Conservation (phyloP, 306 rosid species). For the Vachellia collinsii region DNA sequence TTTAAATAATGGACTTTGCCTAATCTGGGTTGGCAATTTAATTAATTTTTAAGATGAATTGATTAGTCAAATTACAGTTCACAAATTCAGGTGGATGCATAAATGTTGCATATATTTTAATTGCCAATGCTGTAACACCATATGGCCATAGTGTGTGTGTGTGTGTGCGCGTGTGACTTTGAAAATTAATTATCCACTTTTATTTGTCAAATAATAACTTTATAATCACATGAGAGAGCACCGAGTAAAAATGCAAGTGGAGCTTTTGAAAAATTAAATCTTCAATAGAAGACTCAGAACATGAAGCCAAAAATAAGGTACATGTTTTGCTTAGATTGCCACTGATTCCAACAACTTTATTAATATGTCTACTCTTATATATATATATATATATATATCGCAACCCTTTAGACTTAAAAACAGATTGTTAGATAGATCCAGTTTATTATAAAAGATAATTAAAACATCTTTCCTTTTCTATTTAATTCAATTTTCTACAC, state of each 20-base stretch:
- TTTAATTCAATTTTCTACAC: neutral
- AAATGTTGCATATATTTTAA: slow-evolving; percentile 21
- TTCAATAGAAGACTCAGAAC: slow-evolving; percentile 25
- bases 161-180: neutral
- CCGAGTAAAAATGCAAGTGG: slow-evolving; percentile 21
- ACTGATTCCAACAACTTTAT: slow-evolving; percentile 41
- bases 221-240: neutral
- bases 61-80: neutral
- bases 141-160: neutral
- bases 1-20: neutral
- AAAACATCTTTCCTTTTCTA: neutral
- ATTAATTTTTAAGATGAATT: neutral
- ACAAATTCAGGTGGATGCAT: slow-evolving; percentile 11
- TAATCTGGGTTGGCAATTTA: slow-evolving; percentile 8
- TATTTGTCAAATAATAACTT: slow-evolving; percentile 29
- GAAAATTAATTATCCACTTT: slow-evolving; percentile 11
- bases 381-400: neutral
- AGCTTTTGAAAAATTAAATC: neutral
- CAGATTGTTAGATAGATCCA: neutral
- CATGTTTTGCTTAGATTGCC: slow-evolving; percentile 1
- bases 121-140: slow-evolving; percentile 15
- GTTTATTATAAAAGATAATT: neutral
- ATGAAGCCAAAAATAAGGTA: slow-evolving; percentile 27
- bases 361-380: slow-evolving; percentile 15
- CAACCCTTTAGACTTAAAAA: neutral